Percentiles rank a stretch among this genome's conserved stretches.
Conservation (phyloP, 2,329 filamentous ascomycete species). For the Capronia coronata region DNA sequence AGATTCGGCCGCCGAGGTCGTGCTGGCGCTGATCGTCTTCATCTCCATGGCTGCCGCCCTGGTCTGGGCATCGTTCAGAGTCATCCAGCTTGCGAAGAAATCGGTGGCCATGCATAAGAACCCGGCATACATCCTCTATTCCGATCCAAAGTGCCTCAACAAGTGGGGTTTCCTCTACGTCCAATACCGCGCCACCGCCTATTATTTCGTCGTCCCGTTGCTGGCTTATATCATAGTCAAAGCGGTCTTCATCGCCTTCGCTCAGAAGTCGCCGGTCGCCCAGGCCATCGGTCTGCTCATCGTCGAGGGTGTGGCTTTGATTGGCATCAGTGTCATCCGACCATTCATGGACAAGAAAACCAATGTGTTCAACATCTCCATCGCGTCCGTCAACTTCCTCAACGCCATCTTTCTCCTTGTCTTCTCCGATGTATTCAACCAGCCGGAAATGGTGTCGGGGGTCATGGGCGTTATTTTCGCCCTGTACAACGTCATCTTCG, state of each 20-base stretch:
- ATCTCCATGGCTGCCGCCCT: conserved; percentile 71
- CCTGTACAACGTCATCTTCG: conserved; percentile 76
- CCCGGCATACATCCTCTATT: conserved; percentile 93
- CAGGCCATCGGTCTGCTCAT: conserved; percentile 79
- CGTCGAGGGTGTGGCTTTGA: conserved; percentile 71
- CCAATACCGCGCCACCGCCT: conserved; percentile 89
- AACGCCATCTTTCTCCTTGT: conserved; percentile 84
- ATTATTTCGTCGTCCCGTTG: conserved; percentile 84
- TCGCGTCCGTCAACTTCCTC: conserved; percentile 81
- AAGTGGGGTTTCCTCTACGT: conserved; percentile 98
- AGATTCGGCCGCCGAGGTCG: conserved; percentile 79
- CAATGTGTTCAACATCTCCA: conserved; percentile 92
- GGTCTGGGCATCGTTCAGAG: conserved; percentile 80
- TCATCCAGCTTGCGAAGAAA: conserved; percentile 79
- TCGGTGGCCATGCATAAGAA: conserved; percentile 91
- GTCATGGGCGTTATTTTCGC: conserved; percentile 87
- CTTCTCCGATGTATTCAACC: conserved; percentile 79
- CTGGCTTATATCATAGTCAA: conserved; percentile 78
- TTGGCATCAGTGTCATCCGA: conserved; percentile 70
- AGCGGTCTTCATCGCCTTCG: conserved; percentile 78
- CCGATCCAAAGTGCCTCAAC: conserved; percentile 86
- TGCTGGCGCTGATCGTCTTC: conserved; percentile 83
- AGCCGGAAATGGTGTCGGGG: conserved; percentile 76
- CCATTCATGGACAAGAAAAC: conserved; percentile 99
- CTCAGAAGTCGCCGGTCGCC: conserved; percentile 61